Evolutionary conservation across 176 grass and related monocot genomes (phyloP).

Genomic region (Aegilops longissima): DNA sequence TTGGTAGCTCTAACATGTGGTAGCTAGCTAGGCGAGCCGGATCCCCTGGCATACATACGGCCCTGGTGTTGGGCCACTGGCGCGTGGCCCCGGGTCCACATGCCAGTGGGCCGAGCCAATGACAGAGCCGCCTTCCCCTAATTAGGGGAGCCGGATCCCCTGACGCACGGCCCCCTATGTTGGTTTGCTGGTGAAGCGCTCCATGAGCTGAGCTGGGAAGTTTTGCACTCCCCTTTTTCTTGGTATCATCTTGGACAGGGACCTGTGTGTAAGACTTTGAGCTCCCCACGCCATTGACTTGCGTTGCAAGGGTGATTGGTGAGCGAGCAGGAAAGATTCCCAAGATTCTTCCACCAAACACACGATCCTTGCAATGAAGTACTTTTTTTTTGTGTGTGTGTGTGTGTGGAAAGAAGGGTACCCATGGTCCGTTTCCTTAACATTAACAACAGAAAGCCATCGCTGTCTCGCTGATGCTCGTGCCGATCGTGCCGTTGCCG

Average conservation of each 20-base stretch:
- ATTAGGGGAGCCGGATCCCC: no score
- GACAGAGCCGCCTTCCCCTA: no score
- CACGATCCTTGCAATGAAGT: no score
- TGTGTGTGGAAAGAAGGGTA: not conserved
- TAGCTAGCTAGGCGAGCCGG: no score
- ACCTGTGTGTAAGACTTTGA: not conserved
- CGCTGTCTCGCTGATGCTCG: not conserved
- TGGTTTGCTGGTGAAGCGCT: no score
- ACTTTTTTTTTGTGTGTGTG: no score
- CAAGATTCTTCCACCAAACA: conserved; percentile 8
- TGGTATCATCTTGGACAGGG: conserved; percentile 6
- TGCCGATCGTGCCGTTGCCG: not conserved
- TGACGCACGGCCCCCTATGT: no score
- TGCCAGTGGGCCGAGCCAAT: no score
- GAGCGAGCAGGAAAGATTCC: not conserved
- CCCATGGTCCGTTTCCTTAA: not conserved
- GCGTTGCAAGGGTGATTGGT: not conserved
- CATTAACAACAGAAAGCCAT: not conserved
- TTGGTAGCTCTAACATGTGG: no score
- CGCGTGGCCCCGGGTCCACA: no score
- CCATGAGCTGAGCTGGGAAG: not conserved
- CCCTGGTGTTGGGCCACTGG: no score
- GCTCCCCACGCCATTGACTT: conserved; percentile 16
- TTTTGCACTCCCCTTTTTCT: conserved; percentile 21
- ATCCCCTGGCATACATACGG: no score